Evolutionary conservation across 495 filamentous ascomycete species (phyloP).

Genomic region (Parachaetomium inaequale): DNA sequence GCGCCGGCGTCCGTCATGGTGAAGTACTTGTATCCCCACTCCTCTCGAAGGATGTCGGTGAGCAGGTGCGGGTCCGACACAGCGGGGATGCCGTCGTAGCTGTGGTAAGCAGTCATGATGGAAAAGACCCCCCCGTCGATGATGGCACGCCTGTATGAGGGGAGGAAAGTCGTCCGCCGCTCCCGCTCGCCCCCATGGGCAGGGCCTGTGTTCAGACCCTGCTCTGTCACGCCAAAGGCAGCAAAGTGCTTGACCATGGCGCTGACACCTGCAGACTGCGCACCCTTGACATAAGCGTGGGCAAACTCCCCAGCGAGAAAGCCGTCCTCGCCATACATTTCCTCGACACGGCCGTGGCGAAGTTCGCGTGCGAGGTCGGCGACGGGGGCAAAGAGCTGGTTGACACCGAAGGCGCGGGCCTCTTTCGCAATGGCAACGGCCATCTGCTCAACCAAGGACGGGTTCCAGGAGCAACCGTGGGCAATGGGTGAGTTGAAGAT

Average conservation of each 20-base stretch:
- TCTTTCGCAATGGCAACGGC: slow-evolving; percentile 57
- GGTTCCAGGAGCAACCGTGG: slow-evolving; percentile 64
- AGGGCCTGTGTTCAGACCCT: slow-evolving; percentile 65
- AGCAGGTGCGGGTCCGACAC: slow-evolving; percentile 59
- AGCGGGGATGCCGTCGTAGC: slow-evolving; percentile 64
- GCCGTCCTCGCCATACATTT: slow-evolving; percentile 63
- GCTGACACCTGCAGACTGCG: slow-evolving; percentile 60
- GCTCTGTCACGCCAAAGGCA: slow-evolving; percentile 61
- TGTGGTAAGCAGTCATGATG: slow-evolving; percentile 67
- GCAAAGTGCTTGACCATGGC: slow-evolving; percentile 69
- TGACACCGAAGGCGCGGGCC: slow-evolving; percentile 59
- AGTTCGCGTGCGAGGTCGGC: slow-evolving; percentile 65
- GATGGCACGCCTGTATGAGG: slow-evolving; percentile 62
- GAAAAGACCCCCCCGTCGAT: slow-evolving; percentile 62
- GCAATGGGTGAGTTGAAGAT: slow-evolving; percentile 74
- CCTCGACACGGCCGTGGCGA: slow-evolving; percentile 66
- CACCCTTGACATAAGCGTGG: slow-evolving; percentile 56
- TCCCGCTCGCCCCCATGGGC: slow-evolving; percentile 67
- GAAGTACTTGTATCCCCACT: slow-evolving; percentile 69
- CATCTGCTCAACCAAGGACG: slow-evolving; percentile 58
- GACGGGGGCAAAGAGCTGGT: slow-evolving; percentile 66
- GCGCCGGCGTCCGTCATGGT: slow-evolving; percentile 57
- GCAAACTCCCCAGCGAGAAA: slow-evolving; percentile 57
- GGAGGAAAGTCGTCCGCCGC: slow-evolving; percentile 63
- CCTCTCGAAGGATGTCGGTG: slow-evolving; percentile 61